These are phyloP conservation scores for Claviceps sp. DNA, from an alignment of 2,329 filamentous ascomycete genomes.

Conservation along the genomic window DNA sequence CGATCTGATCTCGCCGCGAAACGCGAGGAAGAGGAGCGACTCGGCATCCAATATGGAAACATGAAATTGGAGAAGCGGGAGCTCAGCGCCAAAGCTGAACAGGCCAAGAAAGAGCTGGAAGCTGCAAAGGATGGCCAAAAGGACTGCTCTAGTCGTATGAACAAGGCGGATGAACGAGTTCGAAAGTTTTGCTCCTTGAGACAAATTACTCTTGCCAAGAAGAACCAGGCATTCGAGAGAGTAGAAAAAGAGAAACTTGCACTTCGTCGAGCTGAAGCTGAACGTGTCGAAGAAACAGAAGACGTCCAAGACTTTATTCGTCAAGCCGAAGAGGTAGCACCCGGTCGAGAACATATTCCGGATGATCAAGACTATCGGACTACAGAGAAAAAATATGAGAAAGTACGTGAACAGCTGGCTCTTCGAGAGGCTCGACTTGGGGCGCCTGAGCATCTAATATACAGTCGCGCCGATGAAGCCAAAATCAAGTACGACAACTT, in stretches of 20 bases:
- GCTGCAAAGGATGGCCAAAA: conserved; percentile 21
- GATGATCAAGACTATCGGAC: conserved; percentile 48
- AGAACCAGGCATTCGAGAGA: conserved; percentile 44
- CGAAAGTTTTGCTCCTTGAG: conserved; percentile 34
- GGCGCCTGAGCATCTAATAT: conserved; percentile 51
- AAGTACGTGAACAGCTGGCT: conserved; percentile 44
- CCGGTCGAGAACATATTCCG: conserved; percentile 46
- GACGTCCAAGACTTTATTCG: conserved; percentile 39
- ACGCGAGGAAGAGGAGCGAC: conserved; percentile 33
- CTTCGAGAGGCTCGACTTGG: conserved; percentile 45
- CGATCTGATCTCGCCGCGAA: conserved; percentile 42
- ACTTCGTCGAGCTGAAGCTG: conserved; percentile 30
- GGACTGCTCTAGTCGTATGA: conserved; percentile 32
- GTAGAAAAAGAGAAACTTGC: conserved; percentile 35
- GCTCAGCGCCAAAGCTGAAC: conserved; percentile 30
- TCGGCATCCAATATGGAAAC: conserved; percentile 42
- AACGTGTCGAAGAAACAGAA: conserved; percentile 31
- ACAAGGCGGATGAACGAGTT: conserved; percentile 42
- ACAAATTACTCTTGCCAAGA: conserved; percentile 40
- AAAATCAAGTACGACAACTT: conserved; percentile 30
- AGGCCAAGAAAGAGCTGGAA: conserved; percentile 24
- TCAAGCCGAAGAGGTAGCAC: conserved; percentile 40
- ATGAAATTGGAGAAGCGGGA: conserved; percentile 35
- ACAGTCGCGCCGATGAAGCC: conserved; percentile 30
- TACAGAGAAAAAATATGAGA: conserved; percentile 39